Evolutionary conservation across 2,329 filamentous ascomycete genomes (phyloP).

Genomic region (Boeremia exigua): DNA sequence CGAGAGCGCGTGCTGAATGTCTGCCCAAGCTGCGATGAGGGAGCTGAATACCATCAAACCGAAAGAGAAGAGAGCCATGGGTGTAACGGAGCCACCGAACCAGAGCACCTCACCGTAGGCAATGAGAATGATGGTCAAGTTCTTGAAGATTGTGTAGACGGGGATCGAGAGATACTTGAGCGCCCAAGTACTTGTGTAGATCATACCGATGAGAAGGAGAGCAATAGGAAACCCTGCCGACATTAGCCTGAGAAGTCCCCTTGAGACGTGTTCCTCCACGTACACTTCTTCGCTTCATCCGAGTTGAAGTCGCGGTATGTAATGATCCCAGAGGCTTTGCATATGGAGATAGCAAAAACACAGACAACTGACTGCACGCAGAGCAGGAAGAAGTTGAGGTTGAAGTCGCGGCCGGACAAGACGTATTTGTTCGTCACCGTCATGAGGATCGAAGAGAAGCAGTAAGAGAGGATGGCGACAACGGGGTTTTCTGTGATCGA

Average conservation of each 20-base stretch:
- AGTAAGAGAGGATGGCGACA: constrained; percentile 87
- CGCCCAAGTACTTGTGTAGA: constrained; percentile 96
- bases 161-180: constrained; percentile 96
- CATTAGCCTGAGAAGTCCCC: constrained; percentile 18
- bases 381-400: constrained; percentile 95
- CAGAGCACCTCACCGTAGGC: constrained; percentile 98
- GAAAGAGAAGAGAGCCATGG: constrained; percentile 89
- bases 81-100: constrained; percentile 92
- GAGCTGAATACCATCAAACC: constrained; percentile 96
- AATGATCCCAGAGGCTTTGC: constrained; percentile 83
- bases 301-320: constrained; percentile 82
- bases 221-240: constrained; percentile 90
- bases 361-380: constrained; percentile 89
- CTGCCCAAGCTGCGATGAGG: constrained; percentile 93
- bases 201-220: constrained; percentile 95
- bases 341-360: constrained; percentile 79
- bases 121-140: constrained; percentile 97
- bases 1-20: constrained; percentile 84
- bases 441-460: constrained; percentile 96
- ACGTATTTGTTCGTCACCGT: constrained; percentile 99
- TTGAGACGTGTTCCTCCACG: constrained; percentile 37
- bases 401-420: constrained; percentile 87
- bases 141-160: constrained; percentile 99
- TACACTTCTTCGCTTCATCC: constrained; percentile 93
- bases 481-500: constrained; percentile 74